Base-by-base conservation (phyloP, 2,329 filamentous ascomycete genomes). In the Beauveria scarabaeidicola region DNA sequence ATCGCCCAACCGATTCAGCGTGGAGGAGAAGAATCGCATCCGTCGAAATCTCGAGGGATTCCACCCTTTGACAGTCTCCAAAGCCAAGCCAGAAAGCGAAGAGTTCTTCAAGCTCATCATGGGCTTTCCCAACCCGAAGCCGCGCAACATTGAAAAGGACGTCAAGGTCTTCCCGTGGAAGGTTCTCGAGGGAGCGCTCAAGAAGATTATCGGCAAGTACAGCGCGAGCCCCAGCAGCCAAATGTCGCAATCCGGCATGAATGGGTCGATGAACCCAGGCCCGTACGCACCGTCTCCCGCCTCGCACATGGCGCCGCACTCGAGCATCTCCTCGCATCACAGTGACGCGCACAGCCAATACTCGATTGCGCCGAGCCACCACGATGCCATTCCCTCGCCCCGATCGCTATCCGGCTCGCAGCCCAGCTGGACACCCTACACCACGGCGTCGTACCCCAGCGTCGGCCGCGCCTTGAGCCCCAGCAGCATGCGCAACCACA, bases 101-200 rank as follows among this genome's bases (percentile, higher is more conserved):
- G 91, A 95, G 59, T 97, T 97, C 74, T 97, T 97, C 85, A 97
- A 97, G 77, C 82, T 97, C 67, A 97, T 99, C 75, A 99, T 99
- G 94, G 90, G 86, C 1, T 97, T 97, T 70, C 91, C 91, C 13
- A 90, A 88, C 62, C 94, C 94, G 2, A 97, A 97, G 75, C 94
- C 94, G 19, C 83, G 94, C 63, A 97, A 97, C 70, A 99, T 99
- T 64, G 94, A 97, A 78, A 99, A 99, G 77, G 93, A 97, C 69
- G 92, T 99, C 70, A 99, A 99, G 76, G 94, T 97, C 13, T 99
- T 97, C 69, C 88, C 91, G 5, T 99, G 94, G 94, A 94, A 91
- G 73, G 90, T 94, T 62, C 80, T 99, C 48, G 83, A 84, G 52
- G 83, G 86, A 62, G 93, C 94, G 0, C 81, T 99, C 65, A 96